phyloP scores from a whole-genome alignment of 805 yeast genomes.

The Lipomyces japonicus region DNA sequence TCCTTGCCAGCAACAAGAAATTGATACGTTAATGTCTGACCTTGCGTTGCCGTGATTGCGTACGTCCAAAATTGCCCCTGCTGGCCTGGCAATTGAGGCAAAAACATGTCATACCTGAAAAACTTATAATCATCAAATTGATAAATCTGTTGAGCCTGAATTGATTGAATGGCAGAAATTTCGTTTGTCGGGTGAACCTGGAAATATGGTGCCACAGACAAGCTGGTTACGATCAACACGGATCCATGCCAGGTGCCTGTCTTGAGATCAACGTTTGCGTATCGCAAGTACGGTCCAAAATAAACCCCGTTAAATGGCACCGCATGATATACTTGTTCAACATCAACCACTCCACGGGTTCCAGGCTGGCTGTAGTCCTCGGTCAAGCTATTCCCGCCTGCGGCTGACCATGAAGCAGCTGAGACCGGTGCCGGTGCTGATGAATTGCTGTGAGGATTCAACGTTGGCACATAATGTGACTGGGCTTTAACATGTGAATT shows the following conservation, averaged over 20 bases:
- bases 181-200: slow-evolving; percentile 25
- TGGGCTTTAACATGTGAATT: no score
- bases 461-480: no score
- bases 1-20: slow-evolving; percentile 24
- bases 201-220: slow-evolving; percentile 16
- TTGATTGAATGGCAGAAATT: slow-evolving; percentile 11
- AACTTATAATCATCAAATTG: slow-evolving; percentile 15
- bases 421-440: no score
- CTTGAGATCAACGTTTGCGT: slow-evolving; percentile 21
- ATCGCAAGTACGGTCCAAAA: slow-evolving; percentile 27
- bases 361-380: slow-evolving; percentile 25
- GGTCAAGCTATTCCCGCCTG: not conserved
- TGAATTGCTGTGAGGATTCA: no score
- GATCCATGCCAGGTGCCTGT: slow-evolving; percentile 23
- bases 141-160: slow-evolving; percentile 10
- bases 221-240: slow-evolving; percentile 17
- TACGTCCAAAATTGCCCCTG: slow-evolving; percentile 22
- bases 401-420: not conserved
- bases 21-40: slow-evolving; percentile 21
- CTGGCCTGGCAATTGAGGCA: slow-evolving; percentile 8
- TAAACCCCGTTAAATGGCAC: slow-evolving; percentile 22
- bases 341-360: slow-evolving; percentile 19
- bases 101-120: slow-evolving; percentile 16
- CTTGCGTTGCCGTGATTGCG: slow-evolving; percentile 19
- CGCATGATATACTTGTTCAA: slow-evolving; percentile 13